A percentile compares a stretch with the other conserved stretches of the same genome.
Conservation (phyloP, 352 stramenopile genomes). For the Peronospora farinosa region DNA sequence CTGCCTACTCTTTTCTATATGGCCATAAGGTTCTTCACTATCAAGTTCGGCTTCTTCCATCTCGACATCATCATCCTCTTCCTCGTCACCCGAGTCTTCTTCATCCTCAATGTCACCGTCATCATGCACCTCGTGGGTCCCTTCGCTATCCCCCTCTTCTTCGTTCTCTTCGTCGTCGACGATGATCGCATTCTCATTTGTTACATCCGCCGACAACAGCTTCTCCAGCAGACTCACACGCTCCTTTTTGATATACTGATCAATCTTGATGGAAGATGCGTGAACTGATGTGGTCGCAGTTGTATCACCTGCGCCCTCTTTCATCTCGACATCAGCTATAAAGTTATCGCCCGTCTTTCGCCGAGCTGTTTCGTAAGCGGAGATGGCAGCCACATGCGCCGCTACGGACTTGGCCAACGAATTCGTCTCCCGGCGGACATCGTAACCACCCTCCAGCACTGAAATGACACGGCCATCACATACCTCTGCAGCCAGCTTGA, state of each 20-base stretch:
- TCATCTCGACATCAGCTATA: conserved; percentile 26
- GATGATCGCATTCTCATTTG: conserved; percentile 43
- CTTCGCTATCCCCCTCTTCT: conserved; percentile 17
- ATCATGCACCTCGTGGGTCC: conserved; percentile 7
- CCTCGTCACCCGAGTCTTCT: conserved; percentile 31
- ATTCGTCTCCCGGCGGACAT: conserved; percentile 75
- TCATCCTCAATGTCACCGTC: conserved; percentile 24
- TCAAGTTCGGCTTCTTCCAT: conserved; percentile 18
- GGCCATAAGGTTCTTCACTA: conserved; percentile 8
- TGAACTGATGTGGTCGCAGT: conserved; percentile 1
- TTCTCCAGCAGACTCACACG: conserved; percentile 37
- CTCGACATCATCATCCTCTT: conserved; percentile 14
- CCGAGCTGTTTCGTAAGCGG: conserved; percentile 44
- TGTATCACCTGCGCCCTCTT: conserved; percentile 15
- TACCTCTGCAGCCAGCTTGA: conserved; percentile 66
- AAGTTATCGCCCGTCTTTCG: conserved; percentile 13
- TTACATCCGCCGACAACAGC: conserved; percentile 46
- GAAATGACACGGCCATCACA: conserved; percentile 79
- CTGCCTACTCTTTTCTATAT: background rate
- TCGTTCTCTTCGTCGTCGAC: conserved; percentile 49
- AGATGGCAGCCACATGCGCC: conserved; percentile 70
- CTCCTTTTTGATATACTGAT: conserved; percentile 27
- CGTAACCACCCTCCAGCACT: conserved; percentile 83
- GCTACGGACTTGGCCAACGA: conserved; percentile 76
- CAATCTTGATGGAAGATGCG: conserved; percentile 15